Evolutionary conservation across 345 rosid genomes (phyloP).

Genomic region (Corchorus capsularis): DNA sequence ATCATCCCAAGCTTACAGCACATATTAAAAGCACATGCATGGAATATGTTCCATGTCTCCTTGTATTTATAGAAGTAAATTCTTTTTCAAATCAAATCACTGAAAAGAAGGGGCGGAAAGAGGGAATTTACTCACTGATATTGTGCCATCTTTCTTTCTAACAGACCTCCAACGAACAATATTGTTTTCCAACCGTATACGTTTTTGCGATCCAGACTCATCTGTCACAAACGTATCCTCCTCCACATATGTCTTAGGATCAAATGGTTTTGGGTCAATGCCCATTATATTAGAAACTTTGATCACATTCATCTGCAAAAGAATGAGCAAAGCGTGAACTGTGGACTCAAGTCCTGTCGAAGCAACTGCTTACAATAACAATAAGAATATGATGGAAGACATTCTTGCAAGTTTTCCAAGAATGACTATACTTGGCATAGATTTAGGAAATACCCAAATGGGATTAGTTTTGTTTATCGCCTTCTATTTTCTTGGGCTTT

Average conservation of each 20-base stretch:
- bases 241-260: slow-evolving; percentile 90
- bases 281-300: slow-evolving; percentile 99
- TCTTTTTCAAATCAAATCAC: neutral
- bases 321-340: slow-evolving; percentile 2
- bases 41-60: neutral
- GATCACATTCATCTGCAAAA: slow-evolving; percentile 83
- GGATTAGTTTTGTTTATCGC: neutral
- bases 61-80: neutral
- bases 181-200: slow-evolving; percentile 87
- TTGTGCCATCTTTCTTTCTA: slow-evolving; percentile 65
- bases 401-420: too few species aligned
- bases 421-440: neutral
- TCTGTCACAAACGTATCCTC: slow-evolving; percentile 86
- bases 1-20: slow-evolving; percentile 4
- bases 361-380: neutral
- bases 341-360: neutral
- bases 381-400: neutral
- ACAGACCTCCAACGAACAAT: slow-evolving; percentile 87
- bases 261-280: slow-evolving; percentile 87
- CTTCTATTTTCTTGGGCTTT: neutral
- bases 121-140: slow-evolving; percentile 61
- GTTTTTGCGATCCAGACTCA: slow-evolving; percentile 78
- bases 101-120: neutral
- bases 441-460: neutral
- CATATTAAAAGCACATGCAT: neutral